phyloP scores from a whole-genome alignment of 2,329 filamentous ascomycete genomes.

The Aspergillus fructus region DNA sequence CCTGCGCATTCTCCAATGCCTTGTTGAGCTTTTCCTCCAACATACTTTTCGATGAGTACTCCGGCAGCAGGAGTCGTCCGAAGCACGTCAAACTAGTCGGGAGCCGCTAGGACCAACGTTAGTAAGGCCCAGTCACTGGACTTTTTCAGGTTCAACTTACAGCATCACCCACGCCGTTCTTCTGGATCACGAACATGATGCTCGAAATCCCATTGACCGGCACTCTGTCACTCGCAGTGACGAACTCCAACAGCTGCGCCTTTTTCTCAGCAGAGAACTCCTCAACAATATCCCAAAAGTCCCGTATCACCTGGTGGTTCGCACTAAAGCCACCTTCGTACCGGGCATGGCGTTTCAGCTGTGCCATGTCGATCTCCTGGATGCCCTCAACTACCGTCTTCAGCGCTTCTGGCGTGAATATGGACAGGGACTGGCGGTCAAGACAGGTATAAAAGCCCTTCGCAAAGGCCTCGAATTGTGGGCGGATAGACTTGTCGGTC shows the following conservation, averaged over 20 bases:
- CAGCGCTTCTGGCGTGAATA: constrained; percentile 70
- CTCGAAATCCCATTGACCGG: constrained; percentile 83
- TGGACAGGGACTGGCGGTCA: constrained; percentile 65
- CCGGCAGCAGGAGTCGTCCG: constrained; percentile 79
- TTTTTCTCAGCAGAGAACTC: constrained; percentile 62
- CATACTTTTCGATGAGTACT: constrained; percentile 71
- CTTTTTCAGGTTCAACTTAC: constrained; percentile 25
- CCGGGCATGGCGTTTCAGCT: constrained; percentile 67
- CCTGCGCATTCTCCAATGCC: constrained; percentile 83
- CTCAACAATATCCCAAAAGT: constrained; percentile 86
- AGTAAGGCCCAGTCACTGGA: neutral
- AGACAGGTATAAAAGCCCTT: constrained; percentile 77
- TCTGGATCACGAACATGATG: constrained; percentile 79
- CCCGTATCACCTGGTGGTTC: constrained; percentile 65
- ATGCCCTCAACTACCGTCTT: constrained; percentile 80
- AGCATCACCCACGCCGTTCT: constrained; percentile 65
- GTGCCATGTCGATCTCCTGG: constrained; percentile 73
- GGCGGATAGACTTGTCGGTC: constrained; percentile 71
- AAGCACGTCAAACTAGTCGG: constrained; percentile 94
- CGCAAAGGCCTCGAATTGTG: constrained; percentile 78
- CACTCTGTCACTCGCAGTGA: constrained; percentile 87
- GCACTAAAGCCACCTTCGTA: constrained; percentile 79
- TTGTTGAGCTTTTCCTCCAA: constrained; percentile 74
- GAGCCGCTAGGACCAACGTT: constrained; percentile 45
- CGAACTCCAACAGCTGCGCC: constrained; percentile 81